Conservation (phyloP, 805 yeast genomes). For the Suhomyces xylopsoci region DNA sequence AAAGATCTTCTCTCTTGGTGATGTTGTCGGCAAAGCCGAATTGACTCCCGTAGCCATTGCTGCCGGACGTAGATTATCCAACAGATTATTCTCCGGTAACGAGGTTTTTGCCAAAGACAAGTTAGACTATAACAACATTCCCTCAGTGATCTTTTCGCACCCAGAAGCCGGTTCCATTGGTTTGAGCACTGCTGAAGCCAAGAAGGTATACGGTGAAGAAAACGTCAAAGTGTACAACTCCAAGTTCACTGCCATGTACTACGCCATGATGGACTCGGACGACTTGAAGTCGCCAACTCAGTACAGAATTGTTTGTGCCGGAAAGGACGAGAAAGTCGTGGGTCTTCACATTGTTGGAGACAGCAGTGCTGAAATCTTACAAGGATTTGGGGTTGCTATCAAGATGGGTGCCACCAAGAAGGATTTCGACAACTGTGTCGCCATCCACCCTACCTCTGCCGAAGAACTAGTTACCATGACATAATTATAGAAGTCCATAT, state of each 20-base stretch:
- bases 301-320: constrained; percentile 77
- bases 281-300: constrained; percentile 80
- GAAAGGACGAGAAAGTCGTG: constrained; percentile 86
- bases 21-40: constrained; percentile 88
- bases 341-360: constrained; percentile 96
- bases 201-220: constrained; percentile 72
- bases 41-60: constrained; percentile 98
- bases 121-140: constrained; percentile 82
- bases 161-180: constrained; percentile 98
- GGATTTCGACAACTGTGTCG: constrained; percentile 94
- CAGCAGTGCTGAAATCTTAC: constrained; percentile 84
- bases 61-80: constrained; percentile 91
- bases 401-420: constrained; percentile 99
- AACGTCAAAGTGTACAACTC: constrained; percentile 80
- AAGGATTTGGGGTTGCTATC: constrained; percentile 97
- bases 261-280: constrained; percentile 67
- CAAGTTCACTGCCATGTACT: constrained; percentile 87
- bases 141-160: constrained; percentile 96
- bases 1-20: constrained; percentile 84
- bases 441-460: constrained; percentile 98
- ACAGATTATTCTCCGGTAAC: constrained; percentile 83
- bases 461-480: constrained; percentile 90
- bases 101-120: constrained; percentile 65
- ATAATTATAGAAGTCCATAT: constrained; percentile 11
- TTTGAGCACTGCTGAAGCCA: constrained; percentile 73